Evolutionary conservation across 2,329 filamentous ascomycete species (phyloP), one percentile per base, ranked within the genome.

Genomic region (Neofusicoccum umdonicola): DNA sequence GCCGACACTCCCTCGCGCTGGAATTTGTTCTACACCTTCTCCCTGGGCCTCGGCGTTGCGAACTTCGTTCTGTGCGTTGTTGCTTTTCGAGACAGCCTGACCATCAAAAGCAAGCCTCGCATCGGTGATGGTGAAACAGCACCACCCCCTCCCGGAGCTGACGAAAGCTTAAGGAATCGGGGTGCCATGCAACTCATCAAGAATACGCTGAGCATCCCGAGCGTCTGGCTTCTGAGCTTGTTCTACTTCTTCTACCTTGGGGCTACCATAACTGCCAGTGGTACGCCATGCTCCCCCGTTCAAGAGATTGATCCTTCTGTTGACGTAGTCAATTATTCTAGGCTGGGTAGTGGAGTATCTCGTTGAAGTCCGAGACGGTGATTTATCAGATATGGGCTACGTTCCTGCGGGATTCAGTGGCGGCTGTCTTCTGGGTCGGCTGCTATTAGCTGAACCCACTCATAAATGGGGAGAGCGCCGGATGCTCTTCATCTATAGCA

Each of bases 281-380:
- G 54, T 57, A n/a, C 15, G 35, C 15, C 17, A n/a, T 35, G 7
- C 73, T 17, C 15, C 7, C 9, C 35, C 41, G 39, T 13, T 12
- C 45, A 7, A 27, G 15, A 1, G 6, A 2, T 2, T 8, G 15
- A 19, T 3, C 2, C 8, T 17, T 15, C 17, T 4, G 2, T 34
- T 47, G 17, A 61, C 57, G 11, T 17, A 2, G 8, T 7, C 17
- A 22, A 6, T n/a, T 3, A 9, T 45, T 17, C 19, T 15, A 22
- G 86, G 87, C 1, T 90, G 87, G 87, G 83, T 89, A 0, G 87
- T 89, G 1, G 85, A 88, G 67, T 90, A 87, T 63, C 79, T 90
- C 3, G 83, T 88, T 6, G 80, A 81, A 2, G 84, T 86, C n/a
- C 83, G 87, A 0, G 76, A 83, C 2, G 87, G 86, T 0, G 77